A percentile compares a stretch with the other conserved stretches of the same genome.
Evolutionary conservation across 495 filamentous ascomycete species (phyloP).

Genomic region (Bacidia rubella): DNA sequence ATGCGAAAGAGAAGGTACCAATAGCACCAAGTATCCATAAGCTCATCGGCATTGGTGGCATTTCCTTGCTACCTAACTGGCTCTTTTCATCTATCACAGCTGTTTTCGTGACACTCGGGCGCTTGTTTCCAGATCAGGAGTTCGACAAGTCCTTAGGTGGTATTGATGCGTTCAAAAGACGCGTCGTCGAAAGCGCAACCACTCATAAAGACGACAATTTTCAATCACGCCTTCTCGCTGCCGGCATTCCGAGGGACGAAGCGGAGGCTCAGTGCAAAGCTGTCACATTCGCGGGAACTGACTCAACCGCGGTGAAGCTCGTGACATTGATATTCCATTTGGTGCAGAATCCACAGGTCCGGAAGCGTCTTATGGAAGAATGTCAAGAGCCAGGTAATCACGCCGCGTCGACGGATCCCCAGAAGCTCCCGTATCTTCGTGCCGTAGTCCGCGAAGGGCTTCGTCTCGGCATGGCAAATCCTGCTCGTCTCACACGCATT

Average conservation of each 20-base stretch:
- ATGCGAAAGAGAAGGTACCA: too few species aligned
- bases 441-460: constrained; percentile 33
- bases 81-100: constrained; percentile 1
- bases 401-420: not conserved
- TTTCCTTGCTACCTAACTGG: constrained; percentile 10
- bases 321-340: constrained; percentile 29
- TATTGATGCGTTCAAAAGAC: constrained; percentile 16
- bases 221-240: constrained; percentile 31
- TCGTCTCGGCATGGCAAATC: constrained; percentile 35
- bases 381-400: not conserved
- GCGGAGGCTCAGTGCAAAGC: constrained; percentile 33
- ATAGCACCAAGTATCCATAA: too few species aligned
- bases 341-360: not conserved
- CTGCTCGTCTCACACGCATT: constrained; percentile 34
- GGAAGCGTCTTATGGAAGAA: constrained; percentile 1
- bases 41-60: constrained; percentile 29
- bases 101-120: not conserved
- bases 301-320: constrained; percentile 35
- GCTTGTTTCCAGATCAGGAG: not conserved
- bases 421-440: constrained; percentile 24
- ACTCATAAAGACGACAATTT: constrained; percentile 23
- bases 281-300: constrained; percentile 31
- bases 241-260: constrained; percentile 28
- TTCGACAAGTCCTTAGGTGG: constrained; percentile 37
- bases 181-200: not conserved